Conservation (phyloP, 2,329 filamentous ascomycete species). For the Talaromyces sp. region DNA sequence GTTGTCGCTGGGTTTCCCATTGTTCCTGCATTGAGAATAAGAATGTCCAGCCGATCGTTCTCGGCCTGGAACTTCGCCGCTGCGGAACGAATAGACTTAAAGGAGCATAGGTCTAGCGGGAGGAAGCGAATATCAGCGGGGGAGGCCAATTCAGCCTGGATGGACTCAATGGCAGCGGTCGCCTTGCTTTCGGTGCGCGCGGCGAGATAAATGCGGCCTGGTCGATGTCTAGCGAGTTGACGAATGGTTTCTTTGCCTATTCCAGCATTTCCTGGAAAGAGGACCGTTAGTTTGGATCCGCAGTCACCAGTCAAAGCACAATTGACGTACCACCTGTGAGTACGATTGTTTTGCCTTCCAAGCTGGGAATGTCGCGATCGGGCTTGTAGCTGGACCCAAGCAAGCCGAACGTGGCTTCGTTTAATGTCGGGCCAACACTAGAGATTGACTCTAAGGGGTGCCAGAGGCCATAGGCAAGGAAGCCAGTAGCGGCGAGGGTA, state of each 20-base stretch:
- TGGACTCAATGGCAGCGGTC: constrained; percentile 48
- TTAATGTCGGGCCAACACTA: constrained; percentile 39
- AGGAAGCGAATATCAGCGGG: constrained; percentile 49
- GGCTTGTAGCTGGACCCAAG: constrained; percentile 45
- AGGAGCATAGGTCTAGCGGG: constrained; percentile 54
- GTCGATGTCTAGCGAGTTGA: constrained; percentile 54
- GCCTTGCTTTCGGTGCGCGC: constrained; percentile 51
- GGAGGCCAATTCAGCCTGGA: constrained; percentile 36
- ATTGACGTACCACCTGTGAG: background rate
- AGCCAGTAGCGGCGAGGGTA: constrained; percentile 13
- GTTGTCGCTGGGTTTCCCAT: constrained; percentile 45
- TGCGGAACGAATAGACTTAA: constrained; percentile 51
- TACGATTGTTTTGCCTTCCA: constrained; percentile 49
- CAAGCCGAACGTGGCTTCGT: constrained; percentile 37
- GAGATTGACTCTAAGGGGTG: constrained; percentile 35
- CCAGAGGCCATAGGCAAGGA: constrained; percentile 26
- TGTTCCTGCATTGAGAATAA: constrained; percentile 53
- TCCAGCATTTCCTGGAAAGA: constrained; percentile 46
- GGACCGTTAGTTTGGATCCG: background rate
- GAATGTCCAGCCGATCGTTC: constrained; percentile 47
- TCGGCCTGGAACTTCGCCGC: constrained; percentile 46
- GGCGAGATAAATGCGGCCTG: constrained; percentile 58
- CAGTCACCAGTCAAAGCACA: background rate
- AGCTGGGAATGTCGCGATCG: constrained; percentile 48
- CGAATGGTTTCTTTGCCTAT: constrained; percentile 52